Evolutionary conservation across 1,284 basidiomycete genomes (phyloP).

Genomic region (Ceratobasidium sp.): DNA sequence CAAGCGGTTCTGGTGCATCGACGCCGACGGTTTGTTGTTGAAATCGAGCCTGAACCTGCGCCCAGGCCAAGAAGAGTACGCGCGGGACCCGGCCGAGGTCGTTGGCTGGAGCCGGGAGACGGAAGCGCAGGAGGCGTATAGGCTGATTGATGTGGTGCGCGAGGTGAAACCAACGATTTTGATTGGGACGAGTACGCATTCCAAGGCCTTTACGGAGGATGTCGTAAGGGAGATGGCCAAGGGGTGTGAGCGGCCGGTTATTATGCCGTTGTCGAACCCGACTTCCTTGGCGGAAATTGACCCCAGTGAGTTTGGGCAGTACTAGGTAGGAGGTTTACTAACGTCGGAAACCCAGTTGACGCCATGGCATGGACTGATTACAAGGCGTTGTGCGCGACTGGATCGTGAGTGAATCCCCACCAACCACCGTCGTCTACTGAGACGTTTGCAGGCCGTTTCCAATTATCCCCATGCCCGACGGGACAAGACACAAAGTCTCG

Average conservation of each 20-base stretch:
- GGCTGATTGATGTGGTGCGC: slow-evolving; percentile 74
- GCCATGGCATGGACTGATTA: slow-evolving; percentile 40
- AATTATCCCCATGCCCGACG: slow-evolving; percentile 69
- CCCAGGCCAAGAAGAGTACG: slow-evolving; percentile 65
- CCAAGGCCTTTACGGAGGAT: slow-evolving; percentile 82
- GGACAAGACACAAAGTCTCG: slow-evolving; percentile 69
- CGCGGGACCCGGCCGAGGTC: slow-evolving; percentile 63
- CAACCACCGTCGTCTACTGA: background rate
- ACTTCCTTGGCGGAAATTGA: slow-evolving; percentile 79
- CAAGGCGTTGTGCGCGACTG: slow-evolving; percentile 38
- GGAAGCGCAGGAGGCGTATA: slow-evolving; percentile 52
- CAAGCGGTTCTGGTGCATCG: slow-evolving; percentile 72
- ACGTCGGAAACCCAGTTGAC: slow-evolving; percentile 70
- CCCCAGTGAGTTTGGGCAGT: slow-evolving; percentile 57
- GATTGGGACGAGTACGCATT: slow-evolving; percentile 83
- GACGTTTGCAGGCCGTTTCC: slow-evolving; percentile 74
- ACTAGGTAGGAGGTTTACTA: slow-evolving; percentile 79
- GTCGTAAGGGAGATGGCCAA: slow-evolving; percentile 56
- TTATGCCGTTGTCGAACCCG: slow-evolving; percentile 85
- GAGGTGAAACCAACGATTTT: slow-evolving; percentile 75
- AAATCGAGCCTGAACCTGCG: slow-evolving; percentile 60
- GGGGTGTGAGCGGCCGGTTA: slow-evolving; percentile 71
- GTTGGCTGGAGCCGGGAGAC: slow-evolving; percentile 33
- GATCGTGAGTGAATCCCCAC: slow-evolving; percentile 13
- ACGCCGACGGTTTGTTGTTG: slow-evolving; percentile 66